Conservation (phyloP, 257 asterid genomes). For the Lycium ferocissimum region DNA sequence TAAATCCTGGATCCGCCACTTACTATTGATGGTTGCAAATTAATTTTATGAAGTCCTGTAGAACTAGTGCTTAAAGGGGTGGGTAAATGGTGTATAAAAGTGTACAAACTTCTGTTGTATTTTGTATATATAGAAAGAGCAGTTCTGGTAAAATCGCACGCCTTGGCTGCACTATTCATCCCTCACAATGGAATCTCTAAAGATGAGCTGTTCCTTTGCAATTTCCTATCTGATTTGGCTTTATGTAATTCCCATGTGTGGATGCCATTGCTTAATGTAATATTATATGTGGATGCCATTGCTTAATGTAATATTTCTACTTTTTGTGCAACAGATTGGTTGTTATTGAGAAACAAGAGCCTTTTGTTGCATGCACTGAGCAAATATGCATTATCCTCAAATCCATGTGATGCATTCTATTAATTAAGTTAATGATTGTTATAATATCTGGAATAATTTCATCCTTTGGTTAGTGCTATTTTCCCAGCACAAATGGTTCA, state of each 20-base stretch:
- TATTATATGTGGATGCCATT: no score
- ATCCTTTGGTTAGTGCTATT: not conserved
- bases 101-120: not conserved
- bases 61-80: conserved; percentile 4
- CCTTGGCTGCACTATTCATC: not conserved
- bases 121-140: not conserved
- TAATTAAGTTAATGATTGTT: not conserved
- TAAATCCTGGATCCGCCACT: not conserved
- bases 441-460: not conserved
- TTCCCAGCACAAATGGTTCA: not conserved
- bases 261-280: no score
- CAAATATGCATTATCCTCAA: no score
- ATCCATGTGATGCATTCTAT: not conserved
- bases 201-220: conserved; percentile 1
- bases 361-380: no score
- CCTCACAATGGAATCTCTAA: not conserved
- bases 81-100: not conserved
- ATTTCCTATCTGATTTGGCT: not conserved
- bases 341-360: no score
- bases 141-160: not conserved
- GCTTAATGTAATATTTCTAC: no score
- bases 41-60: not conserved
- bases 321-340: no score
- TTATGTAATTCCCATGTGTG: not conserved
- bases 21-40: not conserved